phyloP scores from a whole-genome alignment of 805 yeast species.

The Jamesozyma jinghongensis region DNA sequence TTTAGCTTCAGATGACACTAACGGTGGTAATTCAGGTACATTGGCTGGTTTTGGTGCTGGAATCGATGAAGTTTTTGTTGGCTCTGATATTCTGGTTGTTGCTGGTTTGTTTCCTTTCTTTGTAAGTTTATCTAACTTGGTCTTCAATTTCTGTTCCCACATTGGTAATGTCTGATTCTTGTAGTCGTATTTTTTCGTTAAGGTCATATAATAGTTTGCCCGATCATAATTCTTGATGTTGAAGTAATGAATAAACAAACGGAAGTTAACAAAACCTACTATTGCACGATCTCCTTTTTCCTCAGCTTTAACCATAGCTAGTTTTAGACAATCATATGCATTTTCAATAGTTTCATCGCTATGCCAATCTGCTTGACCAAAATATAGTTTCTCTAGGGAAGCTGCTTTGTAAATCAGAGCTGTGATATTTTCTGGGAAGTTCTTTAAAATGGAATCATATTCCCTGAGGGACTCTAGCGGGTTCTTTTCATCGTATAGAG shows the following conservation, averaged over 20 bases:
- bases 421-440: constrained; percentile 37
- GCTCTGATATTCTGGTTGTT: background rate
- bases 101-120: constrained; percentile 3
- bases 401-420: constrained; percentile 44
- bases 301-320: constrained; percentile 40
- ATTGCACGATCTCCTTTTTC: constrained; percentile 38
- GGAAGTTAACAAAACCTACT: constrained; percentile 40
- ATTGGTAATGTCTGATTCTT: constrained; percentile 40
- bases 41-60: background rate
- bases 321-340: constrained; percentile 25
- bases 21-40: background rate
- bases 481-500: constrained; percentile 38
- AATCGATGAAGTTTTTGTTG: background rate
- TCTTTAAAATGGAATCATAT: constrained; percentile 34
- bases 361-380: constrained; percentile 34
- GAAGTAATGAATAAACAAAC: constrained; percentile 41
- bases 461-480: constrained; percentile 37
- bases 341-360: constrained; percentile 36
- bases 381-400: constrained; percentile 37
- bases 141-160: constrained; percentile 32
- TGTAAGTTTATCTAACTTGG: constrained; percentile 12
- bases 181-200: constrained; percentile 37
- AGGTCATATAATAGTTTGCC: constrained; percentile 36
- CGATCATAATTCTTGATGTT: constrained; percentile 34
- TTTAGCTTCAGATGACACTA: constrained; percentile 9